Conservation (phyloP, 1,139 yeast species). For the Zygosaccharomyces pseudobailii region DNA sequence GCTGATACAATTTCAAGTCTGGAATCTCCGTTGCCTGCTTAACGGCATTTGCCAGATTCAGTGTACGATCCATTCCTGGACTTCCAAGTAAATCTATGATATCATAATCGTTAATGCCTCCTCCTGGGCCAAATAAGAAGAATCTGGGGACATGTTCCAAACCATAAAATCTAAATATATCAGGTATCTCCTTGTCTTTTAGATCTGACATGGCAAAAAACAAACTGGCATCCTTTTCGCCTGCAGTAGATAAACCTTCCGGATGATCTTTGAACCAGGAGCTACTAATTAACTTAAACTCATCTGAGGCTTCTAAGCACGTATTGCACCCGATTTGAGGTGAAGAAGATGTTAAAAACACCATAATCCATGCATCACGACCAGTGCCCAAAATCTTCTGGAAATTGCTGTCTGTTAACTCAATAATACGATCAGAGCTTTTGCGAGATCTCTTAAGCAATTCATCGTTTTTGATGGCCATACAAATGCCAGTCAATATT, state of each 20-base stretch:
- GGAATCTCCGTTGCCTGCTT: slow-evolving; percentile 40
- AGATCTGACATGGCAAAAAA: slow-evolving; percentile 76
- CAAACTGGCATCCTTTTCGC: slow-evolving; percentile 41
- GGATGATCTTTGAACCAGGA: slow-evolving; percentile 54
- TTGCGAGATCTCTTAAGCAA: slow-evolving; percentile 25
- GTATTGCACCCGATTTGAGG: slow-evolving; percentile 71
- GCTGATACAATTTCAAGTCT: slow-evolving; percentile 47
- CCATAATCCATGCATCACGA: slow-evolving; percentile 58
- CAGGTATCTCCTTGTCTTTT: slow-evolving; percentile 44
- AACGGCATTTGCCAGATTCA: slow-evolving; percentile 26
- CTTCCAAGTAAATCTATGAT: slow-evolving; percentile 19
- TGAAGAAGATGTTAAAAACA: slow-evolving; percentile 69
- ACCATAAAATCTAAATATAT: slow-evolving; percentile 50
- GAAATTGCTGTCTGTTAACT: slow-evolving; percentile 59
- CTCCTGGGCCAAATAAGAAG: slow-evolving; percentile 59
- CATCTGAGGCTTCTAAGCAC: slow-evolving; percentile 70
- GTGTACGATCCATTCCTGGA: slow-evolving; percentile 23
- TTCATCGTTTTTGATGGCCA: slow-evolving; percentile 24
- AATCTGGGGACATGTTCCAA: slow-evolving; percentile 78
- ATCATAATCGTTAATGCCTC: slow-evolving; percentile 26
- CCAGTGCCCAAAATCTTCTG: slow-evolving; percentile 57
- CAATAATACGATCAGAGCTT: slow-evolving; percentile 37
- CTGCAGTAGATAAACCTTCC: slow-evolving; percentile 33
- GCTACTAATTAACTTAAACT: slow-evolving; percentile 52
- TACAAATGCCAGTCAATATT: slow-evolving; percentile 6